Conservation (phyloP, 1,139 yeast genomes). For the Eremothecium cymbalariae region DNA sequence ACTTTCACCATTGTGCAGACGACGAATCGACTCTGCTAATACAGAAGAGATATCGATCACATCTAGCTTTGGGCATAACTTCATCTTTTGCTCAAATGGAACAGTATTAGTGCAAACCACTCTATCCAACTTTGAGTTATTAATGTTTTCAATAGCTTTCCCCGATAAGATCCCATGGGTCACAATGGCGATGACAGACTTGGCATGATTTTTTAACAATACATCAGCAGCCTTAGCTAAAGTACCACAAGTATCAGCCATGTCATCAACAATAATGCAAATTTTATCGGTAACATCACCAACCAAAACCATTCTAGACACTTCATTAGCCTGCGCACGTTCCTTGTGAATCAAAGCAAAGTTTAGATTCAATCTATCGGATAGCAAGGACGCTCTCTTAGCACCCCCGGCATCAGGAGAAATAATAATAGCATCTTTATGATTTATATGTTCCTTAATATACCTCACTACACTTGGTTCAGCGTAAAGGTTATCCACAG, state of each 20-base stretch:
- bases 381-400: slow-evolving; percentile 91
- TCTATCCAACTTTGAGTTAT: slow-evolving; percentile 63
- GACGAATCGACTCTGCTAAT: slow-evolving; percentile 91
- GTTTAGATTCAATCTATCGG: slow-evolving; percentile 84
- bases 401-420: slow-evolving; percentile 99
- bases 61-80: slow-evolving; percentile 64
- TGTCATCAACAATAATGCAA: slow-evolving; percentile 89
- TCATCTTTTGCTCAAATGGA: slow-evolving; percentile 74
- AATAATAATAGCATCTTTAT: slow-evolving; percentile 69
- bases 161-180: slow-evolving; percentile 94
- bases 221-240: slow-evolving; percentile 93
- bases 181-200: slow-evolving; percentile 83
- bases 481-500: slow-evolving; percentile 92
- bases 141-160: slow-evolving; percentile 76
- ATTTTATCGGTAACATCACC: slow-evolving; percentile 88
- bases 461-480: slow-evolving; percentile 91
- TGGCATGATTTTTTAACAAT: slow-evolving; percentile 70
- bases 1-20: slow-evolving; percentile 95
- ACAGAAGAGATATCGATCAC: slow-evolving; percentile 82
- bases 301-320: slow-evolving; percentile 88
- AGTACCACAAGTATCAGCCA: slow-evolving; percentile 99
- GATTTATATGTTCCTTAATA: slow-evolving; percentile 65
- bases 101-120: slow-evolving; percentile 94
- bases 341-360: slow-evolving; percentile 96
- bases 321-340: slow-evolving; percentile 91